Evolutionary conservation across 208 protist species (phyloP).

Genomic region (Trypanosoma mega): DNA sequence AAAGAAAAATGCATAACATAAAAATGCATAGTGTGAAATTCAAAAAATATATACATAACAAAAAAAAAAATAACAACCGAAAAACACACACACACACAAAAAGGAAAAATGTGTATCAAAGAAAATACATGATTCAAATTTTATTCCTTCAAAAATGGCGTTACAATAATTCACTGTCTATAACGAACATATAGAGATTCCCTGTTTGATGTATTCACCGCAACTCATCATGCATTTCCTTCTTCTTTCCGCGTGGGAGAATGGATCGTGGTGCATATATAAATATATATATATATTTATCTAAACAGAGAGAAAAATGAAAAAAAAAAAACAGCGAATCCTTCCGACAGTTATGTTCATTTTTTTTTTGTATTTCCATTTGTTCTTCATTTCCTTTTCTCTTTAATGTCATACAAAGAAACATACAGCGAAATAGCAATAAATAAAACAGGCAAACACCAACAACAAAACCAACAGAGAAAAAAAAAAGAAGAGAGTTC

Average conservation of each 20-base stretch:
- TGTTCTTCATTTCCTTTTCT: constrained; percentile 24
- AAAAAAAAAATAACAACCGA: constrained; percentile 6
- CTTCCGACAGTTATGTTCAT: no score
- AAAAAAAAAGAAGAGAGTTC: background rate
- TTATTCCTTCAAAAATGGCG: no score
- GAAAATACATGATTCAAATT: no score
- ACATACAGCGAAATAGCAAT: background rate
- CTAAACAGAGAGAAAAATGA: background rate
- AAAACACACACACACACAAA: constrained; percentile 13
- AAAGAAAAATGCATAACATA: constrained; percentile 14
- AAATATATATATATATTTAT: background rate
- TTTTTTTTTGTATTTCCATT: background rate
- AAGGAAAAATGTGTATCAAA: background rate
- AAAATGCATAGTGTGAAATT: background rate
- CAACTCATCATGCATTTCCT: background rate
- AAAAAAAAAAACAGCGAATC: background rate
- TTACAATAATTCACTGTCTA: no score
- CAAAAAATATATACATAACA: constrained; percentile 14
- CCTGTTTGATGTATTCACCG: constrained; percentile 5
- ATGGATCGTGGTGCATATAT: no score
- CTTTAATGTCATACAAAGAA: background rate
- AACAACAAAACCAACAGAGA: no score
- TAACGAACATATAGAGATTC: no score
- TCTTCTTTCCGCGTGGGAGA: background rate
- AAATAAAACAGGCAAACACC: no score